These are phyloP conservation scores for Dryas drummondii DNA, from an alignment of 306 rosid genomes.

Conservation along the genomic window DNA sequence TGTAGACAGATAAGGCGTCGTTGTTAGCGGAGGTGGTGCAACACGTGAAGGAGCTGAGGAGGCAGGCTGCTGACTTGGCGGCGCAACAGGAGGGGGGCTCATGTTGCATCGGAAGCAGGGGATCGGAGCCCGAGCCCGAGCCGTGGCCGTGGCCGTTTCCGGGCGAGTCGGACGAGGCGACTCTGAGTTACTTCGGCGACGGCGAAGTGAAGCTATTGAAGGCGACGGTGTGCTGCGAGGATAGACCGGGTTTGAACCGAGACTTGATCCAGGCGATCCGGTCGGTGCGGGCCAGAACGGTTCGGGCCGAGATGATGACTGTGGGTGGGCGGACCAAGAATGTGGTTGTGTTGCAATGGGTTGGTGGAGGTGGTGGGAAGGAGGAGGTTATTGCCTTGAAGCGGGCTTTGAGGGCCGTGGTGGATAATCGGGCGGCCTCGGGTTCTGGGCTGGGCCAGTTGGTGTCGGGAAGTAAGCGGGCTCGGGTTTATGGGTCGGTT, in stretches of 20 bases:
- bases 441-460: constrained; percentile 35
- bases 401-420: constrained; percentile 77
- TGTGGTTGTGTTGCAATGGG: constrained; percentile 59
- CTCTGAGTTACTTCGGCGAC: constrained; percentile 47
- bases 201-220: constrained; percentile 36
- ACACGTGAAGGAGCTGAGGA: constrained; percentile 62
- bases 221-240: constrained; percentile 79
- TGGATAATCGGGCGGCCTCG: constrained; percentile 64
- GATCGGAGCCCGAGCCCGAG: constrained; percentile 1
- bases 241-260: constrained; percentile 65
- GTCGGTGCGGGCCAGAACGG: constrained; percentile 49
- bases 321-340: constrained; percentile 75
- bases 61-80: constrained; percentile 49
- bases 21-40: constrained; percentile 81
- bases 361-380: constrained; percentile 31
- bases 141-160: constrained; percentile 59
- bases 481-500: constrained; percentile 32
- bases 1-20: constrained; percentile 84
- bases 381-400: constrained; percentile 46
- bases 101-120: too few species aligned
- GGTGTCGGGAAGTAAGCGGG: constrained; percentile 52
- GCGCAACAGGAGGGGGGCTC: constrained; percentile 25
- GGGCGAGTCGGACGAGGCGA: constrained; percentile 61
- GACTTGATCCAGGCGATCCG: constrained; percentile 58
- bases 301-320: constrained; percentile 81